A percentile compares a stretch with the other conserved stretches of the same genome.
Conservation (phyloP, 371 early-diverging fungal species). For the Mucor circinelloides region DNA sequence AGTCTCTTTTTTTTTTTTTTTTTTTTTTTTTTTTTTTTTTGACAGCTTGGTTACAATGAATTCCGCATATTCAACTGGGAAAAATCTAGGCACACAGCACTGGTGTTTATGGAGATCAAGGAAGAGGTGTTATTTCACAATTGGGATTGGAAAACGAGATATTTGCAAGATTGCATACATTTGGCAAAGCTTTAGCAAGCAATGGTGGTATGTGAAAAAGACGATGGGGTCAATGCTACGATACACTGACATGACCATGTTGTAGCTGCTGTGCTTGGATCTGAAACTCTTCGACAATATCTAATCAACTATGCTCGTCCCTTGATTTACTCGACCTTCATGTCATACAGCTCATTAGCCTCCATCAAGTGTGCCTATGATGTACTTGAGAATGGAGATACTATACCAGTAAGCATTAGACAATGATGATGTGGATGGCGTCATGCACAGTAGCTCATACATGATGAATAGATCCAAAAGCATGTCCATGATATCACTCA, state of each 20-base stretch:
- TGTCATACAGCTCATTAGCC: constrained; percentile 60
- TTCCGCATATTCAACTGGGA: background rate
- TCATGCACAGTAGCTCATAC: background rate
- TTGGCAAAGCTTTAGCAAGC: constrained; percentile 82
- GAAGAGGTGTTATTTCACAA: constrained; percentile 70
- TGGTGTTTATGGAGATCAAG: constrained; percentile 73
- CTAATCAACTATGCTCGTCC: constrained; percentile 85
- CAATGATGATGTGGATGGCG: background rate
- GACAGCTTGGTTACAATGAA: background rate
- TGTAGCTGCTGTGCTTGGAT: constrained; percentile 75
- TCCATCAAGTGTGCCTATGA: constrained; percentile 62
- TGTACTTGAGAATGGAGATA: constrained; percentile 52
- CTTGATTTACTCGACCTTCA: constrained; percentile 81
- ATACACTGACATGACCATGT: background rate
- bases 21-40: background rate
- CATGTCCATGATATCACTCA: constrained; percentile 47
- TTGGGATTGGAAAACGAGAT: constrained; percentile 65
- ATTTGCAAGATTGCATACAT: constrained; percentile 82
- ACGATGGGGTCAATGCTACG: background rate
- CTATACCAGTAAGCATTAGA: constrained; percentile 41
- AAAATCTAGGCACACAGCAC: constrained; percentile 76
- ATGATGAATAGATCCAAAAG: constrained; percentile 46
- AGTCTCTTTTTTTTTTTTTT: background rate
- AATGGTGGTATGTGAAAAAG: constrained; percentile 66
- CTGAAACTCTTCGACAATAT: constrained; percentile 61